phyloP scores from a whole-genome alignment of 1,139 yeast genomes.

The Diutina mesorugosa region DNA sequence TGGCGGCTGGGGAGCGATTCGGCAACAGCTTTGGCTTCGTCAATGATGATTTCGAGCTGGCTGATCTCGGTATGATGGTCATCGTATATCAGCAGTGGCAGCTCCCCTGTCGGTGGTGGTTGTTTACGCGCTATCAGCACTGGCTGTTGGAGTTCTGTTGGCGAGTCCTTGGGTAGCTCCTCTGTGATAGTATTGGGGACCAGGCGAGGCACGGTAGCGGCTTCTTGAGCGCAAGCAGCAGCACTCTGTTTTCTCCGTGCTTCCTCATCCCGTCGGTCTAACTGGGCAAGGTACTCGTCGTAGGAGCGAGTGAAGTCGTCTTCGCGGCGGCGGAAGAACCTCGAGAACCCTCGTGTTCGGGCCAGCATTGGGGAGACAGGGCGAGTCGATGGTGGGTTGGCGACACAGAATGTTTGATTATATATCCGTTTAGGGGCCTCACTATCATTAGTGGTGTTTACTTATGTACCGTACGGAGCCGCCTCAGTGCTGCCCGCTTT shows the following conservation, averaged over 20 bases:
- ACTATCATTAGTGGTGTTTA: neutral
- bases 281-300: neutral
- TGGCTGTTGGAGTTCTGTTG: neutral
- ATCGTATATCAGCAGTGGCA: neutral
- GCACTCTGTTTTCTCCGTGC: neutral
- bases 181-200: neutral
- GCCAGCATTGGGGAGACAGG: neutral
- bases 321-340: constrained; percentile 1
- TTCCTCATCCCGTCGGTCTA: neutral
- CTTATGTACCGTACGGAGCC: neutral
- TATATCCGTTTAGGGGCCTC: neutral
- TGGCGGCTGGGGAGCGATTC: neutral
- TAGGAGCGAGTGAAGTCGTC: neutral
- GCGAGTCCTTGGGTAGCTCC: neutral
- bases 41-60: neutral
- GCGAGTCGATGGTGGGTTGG: neutral
- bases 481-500: neutral
- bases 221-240: neutral
- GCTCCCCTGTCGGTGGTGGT: neutral
- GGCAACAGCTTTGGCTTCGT: neutral
- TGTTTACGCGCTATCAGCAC: neutral
- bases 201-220: neutral
- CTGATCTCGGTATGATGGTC: neutral
- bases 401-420: neutral
- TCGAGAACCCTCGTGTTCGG: neutral